Evolutionary conservation across 2,329 filamentous ascomycete genomes (phyloP).

Genomic region (Aotearoamyces nothofagi): DNA sequence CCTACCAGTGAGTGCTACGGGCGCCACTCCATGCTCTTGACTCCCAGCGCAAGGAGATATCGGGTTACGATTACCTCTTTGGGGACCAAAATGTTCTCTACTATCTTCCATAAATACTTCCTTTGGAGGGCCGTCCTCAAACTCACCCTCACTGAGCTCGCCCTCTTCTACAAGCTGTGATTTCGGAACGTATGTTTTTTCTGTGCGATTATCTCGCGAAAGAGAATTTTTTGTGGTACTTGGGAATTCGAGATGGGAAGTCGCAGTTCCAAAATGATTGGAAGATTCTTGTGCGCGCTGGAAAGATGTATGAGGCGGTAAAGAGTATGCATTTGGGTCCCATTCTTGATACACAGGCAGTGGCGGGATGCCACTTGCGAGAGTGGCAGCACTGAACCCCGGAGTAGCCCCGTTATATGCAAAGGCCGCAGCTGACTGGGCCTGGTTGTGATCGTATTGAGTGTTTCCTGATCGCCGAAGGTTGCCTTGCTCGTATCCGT

Average conservation of each 20-base stretch:
- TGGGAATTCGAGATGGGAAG: neutral
- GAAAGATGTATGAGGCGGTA: too few species aligned
- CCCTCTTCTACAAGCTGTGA: constrained; percentile 44
- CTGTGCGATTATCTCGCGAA: constrained; percentile 7
- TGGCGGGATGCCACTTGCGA: constrained; percentile 13
- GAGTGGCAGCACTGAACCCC: constrained; percentile 12
- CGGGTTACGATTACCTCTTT: too few species aligned
- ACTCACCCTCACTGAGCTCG: constrained; percentile 58
- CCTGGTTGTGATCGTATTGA: too few species aligned
- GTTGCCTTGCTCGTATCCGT: too few species aligned
- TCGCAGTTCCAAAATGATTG: neutral
- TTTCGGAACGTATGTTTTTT: constrained; percentile 9
- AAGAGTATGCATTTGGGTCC: constrained; percentile 7
- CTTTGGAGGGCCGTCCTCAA: too few species aligned
- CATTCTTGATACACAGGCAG: constrained; percentile 17
- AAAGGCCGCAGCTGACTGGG: constrained; percentile 13
- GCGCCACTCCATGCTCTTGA: too few species aligned
- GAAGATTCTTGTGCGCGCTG: neutral
- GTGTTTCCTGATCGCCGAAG: too few species aligned
- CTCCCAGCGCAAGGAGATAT: too few species aligned
- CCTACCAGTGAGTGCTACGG: too few species aligned
- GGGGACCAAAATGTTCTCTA: too few species aligned
- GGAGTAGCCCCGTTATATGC: constrained; percentile 15
- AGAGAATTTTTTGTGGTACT: constrained; percentile 10
- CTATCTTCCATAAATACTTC: too few species aligned